A percentile compares a stretch with the other conserved stretches of the same genome.
These are phyloP conservation scores for Monosporascus sp. DNA, from an alignment of 2,329 filamentous ascomycete species.

Conservation along the genomic window DNA sequence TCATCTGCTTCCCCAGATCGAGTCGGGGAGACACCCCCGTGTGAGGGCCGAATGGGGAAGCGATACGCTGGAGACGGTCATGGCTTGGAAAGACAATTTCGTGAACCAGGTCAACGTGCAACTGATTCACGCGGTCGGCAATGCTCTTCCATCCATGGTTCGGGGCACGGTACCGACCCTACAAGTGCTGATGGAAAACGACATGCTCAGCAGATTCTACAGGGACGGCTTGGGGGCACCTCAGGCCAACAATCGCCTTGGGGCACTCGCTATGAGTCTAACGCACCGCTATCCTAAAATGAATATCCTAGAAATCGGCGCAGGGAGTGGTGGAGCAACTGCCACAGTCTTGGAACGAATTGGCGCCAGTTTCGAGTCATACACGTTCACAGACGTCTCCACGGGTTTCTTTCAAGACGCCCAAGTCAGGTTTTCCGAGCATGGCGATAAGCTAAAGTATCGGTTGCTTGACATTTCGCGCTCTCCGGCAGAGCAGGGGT, in stretches of 20 bases:
- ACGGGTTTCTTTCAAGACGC: slow-evolving; percentile 31
- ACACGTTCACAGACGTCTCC: slow-evolving; percentile 36
- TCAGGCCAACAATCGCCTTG: neutral
- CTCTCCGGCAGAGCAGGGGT: slow-evolving; percentile 25
- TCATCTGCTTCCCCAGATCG: neutral
- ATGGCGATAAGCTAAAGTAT: slow-evolving; percentile 23
- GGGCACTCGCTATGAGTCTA: neutral
- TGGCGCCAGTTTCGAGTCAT: slow-evolving; percentile 13
- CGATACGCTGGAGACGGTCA: neutral
- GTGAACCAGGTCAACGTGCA: slow-evolving; percentile 1
- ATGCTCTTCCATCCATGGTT: neutral
- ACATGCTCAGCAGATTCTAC: slow-evolving; percentile 2
- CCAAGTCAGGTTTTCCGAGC: slow-evolving; percentile 18
- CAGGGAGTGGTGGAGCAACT: slow-evolving; percentile 35
- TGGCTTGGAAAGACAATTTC: neutral
- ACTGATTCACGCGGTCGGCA: slow-evolving; percentile 5
- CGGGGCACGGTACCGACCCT: slow-evolving; percentile 1
- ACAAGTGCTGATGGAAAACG: slow-evolving; percentile 1
- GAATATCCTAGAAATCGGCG: slow-evolving; percentile 12
- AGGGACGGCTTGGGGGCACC: neutral
- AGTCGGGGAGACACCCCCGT: neutral
- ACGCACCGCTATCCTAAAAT: slow-evolving; percentile 2
- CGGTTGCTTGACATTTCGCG: slow-evolving; percentile 23
- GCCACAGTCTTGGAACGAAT: slow-evolving; percentile 23
- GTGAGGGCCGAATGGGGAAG: neutral